Evolutionary conservation across 495 filamentous ascomycete genomes (phyloP), one percentile per base, ranked within the genome.

Genomic region (Hypomontagnella submonticulosa): DNA sequence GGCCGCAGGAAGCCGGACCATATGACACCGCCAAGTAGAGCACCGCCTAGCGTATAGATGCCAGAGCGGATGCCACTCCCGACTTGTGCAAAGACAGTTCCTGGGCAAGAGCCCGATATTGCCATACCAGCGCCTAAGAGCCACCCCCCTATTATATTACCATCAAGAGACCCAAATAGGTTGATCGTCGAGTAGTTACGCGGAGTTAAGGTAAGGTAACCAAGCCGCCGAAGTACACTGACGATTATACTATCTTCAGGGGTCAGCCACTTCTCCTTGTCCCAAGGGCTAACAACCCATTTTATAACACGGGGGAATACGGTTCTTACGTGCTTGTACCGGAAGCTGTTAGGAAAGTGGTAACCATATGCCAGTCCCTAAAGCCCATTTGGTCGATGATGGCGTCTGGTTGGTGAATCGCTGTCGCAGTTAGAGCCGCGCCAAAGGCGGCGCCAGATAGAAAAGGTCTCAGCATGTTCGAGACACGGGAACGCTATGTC

Each of bases 331-430:
- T 81, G 74, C 80, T 83, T 49, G 72, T 77, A 11, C 79, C 83
- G 4, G 83, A 78, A 4, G 84, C 85, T 30, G 80, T 74, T 2
- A 87, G 71, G 58, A 88, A 88, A 1, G 80, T 79, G 63, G 85
- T 78, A 27, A 86, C 69, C 85, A 88, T 87, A 55, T 83, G 81
- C 70, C 82, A 86, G 73, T 84, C 80, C 34, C 74, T 62, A 6
- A 87, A 75, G 19, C 69, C 71, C 75, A 88, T 79, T 68, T 88
- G 85, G 0, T 69, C 70, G 47, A 84, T 56, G 61, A 88, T 86
- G 61, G 82, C 75, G 11, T 76, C 63, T 5, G 85, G 84, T 49
- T 77, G 73, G 64, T 80, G 82, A 48, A 88, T 80, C 15, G 81
- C 82, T 8, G 84, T 74, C 15, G 79, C 76, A 18, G 83, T 77